Conservation (phyloP, 2,329 filamentous ascomycete species). For the Pseudodiploospora longispora region DNA sequence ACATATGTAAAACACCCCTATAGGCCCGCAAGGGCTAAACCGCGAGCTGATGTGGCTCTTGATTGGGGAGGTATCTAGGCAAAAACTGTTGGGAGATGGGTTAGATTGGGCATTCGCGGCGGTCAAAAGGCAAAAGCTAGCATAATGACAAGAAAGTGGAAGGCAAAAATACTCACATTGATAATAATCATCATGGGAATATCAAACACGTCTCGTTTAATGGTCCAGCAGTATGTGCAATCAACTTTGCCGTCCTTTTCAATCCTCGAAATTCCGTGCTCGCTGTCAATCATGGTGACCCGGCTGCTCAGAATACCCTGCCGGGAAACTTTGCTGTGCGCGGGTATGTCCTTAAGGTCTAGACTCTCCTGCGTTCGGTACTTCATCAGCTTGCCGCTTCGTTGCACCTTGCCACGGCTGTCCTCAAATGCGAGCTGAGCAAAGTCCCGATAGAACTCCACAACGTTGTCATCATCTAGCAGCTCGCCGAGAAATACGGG, state of each 20-base stretch:
- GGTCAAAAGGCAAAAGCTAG: slow-evolving; percentile 11
- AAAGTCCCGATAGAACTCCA: slow-evolving; percentile 95
- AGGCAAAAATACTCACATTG: slow-evolving; percentile 61
- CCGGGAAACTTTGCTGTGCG: slow-evolving; percentile 34
- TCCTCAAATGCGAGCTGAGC: slow-evolving; percentile 88
- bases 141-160: neutral
- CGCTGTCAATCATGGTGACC: slow-evolving; percentile 57
- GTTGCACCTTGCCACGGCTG: slow-evolving; percentile 74
- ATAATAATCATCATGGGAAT: slow-evolving; percentile 98
- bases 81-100: slow-evolving; percentile 36
- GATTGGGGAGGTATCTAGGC: slow-evolving; percentile 51
- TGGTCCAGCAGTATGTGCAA: slow-evolving; percentile 94
- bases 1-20: slow-evolving; percentile 7
- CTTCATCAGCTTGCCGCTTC: slow-evolving; percentile 78
- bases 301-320: slow-evolving; percentile 47
- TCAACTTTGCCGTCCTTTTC: slow-evolving; percentile 87
- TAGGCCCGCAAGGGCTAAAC: slow-evolving; percentile 28
- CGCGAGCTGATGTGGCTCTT: slow-evolving; percentile 47
- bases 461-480: slow-evolving; percentile 85
- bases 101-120: no score
- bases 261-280: slow-evolving; percentile 73
- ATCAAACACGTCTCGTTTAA: slow-evolving; percentile 94
- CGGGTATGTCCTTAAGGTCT: slow-evolving; percentile 30
- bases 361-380: slow-evolving; percentile 68
- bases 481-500: slow-evolving; percentile 88